A percentile compares a stretch with the other conserved stretches of the same genome.
Evolutionary conservation across 305 asterid genomes (phyloP).

Genomic region (Euphrasia arctica): DNA sequence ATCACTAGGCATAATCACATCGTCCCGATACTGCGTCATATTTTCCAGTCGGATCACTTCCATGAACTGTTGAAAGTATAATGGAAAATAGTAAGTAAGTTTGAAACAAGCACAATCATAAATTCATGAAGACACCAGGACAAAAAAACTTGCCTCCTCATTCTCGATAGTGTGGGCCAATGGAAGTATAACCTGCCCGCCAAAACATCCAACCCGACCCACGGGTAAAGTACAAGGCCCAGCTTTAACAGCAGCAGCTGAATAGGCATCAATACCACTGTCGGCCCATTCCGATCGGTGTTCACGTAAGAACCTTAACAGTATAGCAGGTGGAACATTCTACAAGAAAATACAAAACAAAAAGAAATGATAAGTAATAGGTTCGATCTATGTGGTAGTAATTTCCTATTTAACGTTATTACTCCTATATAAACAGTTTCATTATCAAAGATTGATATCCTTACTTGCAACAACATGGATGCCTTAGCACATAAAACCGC

Average conservation of each 20-base stretch:
- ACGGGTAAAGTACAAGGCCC: conserved; percentile 71
- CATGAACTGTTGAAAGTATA: conserved; percentile 57
- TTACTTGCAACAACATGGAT: conserved; percentile 90
- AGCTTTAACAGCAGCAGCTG: conserved; percentile 81
- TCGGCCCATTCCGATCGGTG: conserved; percentile 99
- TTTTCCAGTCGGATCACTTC: conserved; percentile 96
- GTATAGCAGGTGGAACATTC: conserved; percentile 95
- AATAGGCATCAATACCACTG: conserved; percentile 87
- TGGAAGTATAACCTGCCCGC: conserved; percentile 94
- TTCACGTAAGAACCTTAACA: conserved; percentile 83
- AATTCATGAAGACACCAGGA: not conserved
- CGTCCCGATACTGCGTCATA: conserved; percentile 67
- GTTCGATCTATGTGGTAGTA: not conserved
- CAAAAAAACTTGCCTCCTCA: conserved; percentile 68
- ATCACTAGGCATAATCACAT: conserved; percentile 74
- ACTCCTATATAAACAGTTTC: not conserved
- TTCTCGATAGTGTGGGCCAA: conserved; percentile 92
- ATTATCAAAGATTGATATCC: conserved; percentile 5
- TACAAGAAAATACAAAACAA: conserved; percentile 23
- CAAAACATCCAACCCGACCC: conserved; percentile 71
- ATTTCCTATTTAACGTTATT: not conserved
- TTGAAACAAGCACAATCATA: not conserved
- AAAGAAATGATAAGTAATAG: not conserved
- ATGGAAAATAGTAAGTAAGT: not conserved
- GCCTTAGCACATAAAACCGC: conserved; percentile 93